Evolutionary conservation across 768 basidiomycete genomes (phyloP), one percentile per base, ranked within the genome.

Genomic region (Suillus discolor): DNA sequence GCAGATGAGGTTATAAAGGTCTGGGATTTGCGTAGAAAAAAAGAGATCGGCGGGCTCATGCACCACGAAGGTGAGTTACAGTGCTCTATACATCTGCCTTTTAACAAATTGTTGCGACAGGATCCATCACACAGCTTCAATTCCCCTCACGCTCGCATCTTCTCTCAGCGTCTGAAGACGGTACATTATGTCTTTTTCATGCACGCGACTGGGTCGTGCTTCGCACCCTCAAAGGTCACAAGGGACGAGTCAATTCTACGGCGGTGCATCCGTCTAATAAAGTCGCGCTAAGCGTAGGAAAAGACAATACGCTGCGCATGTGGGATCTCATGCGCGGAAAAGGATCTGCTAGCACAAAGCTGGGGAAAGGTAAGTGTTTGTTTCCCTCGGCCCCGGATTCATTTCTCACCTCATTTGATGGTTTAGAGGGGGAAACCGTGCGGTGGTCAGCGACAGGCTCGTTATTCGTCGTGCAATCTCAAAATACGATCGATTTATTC

Each of bases 301-400:
- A 89, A 71, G 97, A 99, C 72, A 84, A 85, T 68, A 93, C 92
- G 4, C 69, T 99, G 65, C 85, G 96, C 51, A 97, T 99, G 96
- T 99, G 97, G 97, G 97, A 99, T 81, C 81, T 99, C 59, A 96
- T 98, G 93, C 82, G 96, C 54, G 97, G 97, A 0, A 91, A 91
- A 75, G 93, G 94, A 4, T 87, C 87, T 13, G 94, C 94, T 8
- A 94, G 95, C 75, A 91, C 87, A 55, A 96, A 96, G 74, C 77
- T 99, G 6, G 93, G 94, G 25, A 92, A 90, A 80, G 96, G 96
- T 93, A 66, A 63, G 83, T 2, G 31, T 18, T 31, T 31, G 34
- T 20, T 28, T 34, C 11, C 23, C 42, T 25, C 23, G 20, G 4
- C 15, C 3, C 25, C 20, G 0, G 15, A 53, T 31, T 38, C 28